A percentile compares a stretch with the other conserved stretches of the same genome.
phyloP scores from a whole-genome alignment of 352 stramenopile genomes.

The Thalassiosira allenii region DNA sequence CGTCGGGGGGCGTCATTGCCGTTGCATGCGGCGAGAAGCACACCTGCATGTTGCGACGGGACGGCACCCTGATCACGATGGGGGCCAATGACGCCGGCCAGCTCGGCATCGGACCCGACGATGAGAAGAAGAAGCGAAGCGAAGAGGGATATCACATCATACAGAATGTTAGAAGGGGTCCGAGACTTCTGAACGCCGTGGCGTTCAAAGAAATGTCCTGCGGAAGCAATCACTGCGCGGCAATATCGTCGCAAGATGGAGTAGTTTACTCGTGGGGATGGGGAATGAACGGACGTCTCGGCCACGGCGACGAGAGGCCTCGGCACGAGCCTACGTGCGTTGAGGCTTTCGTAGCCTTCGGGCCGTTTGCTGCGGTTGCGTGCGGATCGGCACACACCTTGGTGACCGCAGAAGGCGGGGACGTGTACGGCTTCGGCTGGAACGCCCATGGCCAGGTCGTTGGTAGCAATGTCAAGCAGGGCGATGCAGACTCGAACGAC shows the following conservation, averaged over 20 bases:
- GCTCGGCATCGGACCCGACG: conserved; percentile 22
- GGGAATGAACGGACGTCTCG: conserved; percentile 94
- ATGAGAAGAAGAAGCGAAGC: neutral
- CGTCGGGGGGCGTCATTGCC: neutral
- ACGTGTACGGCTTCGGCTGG: conserved; percentile 74
- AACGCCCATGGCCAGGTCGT: conserved; percentile 89
- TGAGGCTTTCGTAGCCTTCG: conserved; percentile 84
- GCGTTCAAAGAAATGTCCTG: conserved; percentile 41
- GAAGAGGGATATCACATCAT: conserved; percentile 3
- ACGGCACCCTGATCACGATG: conserved; percentile 34
- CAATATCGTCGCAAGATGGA: conserved; percentile 89
- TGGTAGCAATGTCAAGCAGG: conserved; percentile 72
- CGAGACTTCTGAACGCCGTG: conserved; percentile 5
- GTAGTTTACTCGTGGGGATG: conserved; percentile 90
- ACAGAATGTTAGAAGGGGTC: conserved; percentile 4
- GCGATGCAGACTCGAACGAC: neutral
- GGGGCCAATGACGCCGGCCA: conserved; percentile 46
- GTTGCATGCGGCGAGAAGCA: conserved; percentile 50
- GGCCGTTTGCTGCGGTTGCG: conserved; percentile 56
- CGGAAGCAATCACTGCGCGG: conserved; percentile 92
- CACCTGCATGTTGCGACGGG: conserved; percentile 32
- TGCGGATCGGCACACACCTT: conserved; percentile 95
- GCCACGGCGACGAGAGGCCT: conserved; percentile 91
- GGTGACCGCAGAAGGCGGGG: conserved; percentile 80
- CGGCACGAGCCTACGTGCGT: conserved; percentile 94